These are phyloP conservation scores for Wickerhamomyces chaumierensis DNA, from an alignment of 805 yeast genomes.

Conservation along the genomic window DNA sequence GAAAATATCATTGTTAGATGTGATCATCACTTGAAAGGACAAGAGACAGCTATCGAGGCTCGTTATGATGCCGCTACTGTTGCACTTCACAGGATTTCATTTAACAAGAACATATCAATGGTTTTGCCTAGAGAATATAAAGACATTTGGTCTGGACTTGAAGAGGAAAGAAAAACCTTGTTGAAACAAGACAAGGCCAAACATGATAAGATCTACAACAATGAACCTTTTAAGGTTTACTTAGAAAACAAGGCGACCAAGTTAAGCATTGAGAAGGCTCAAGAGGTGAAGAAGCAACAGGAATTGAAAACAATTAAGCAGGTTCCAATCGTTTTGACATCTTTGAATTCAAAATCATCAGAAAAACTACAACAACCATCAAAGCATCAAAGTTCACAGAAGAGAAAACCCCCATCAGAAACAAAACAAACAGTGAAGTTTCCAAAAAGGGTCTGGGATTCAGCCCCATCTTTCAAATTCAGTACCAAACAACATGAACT, in stretches of 20 bases:
- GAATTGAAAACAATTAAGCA: slow-evolving; percentile 35
- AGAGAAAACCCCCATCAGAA: slow-evolving; percentile 1
- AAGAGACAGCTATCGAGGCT: slow-evolving; percentile 80
- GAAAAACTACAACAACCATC: slow-evolving; percentile 5
- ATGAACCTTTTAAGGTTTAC: slow-evolving; percentile 67
- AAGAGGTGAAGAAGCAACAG: slow-evolving; percentile 31
- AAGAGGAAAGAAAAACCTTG: slow-evolving; percentile 42
- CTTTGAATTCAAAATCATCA: slow-evolving; percentile 9
- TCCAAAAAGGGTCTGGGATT: slow-evolving; percentile 55
- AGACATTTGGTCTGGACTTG: slow-evolving; percentile 66
- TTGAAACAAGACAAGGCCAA: slow-evolving; percentile 31
- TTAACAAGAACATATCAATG: slow-evolving; percentile 76
- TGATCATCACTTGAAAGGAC: slow-evolving; percentile 43
- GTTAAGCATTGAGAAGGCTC: slow-evolving; percentile 31
- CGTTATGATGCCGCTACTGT: slow-evolving; percentile 86
- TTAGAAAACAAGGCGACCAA: slow-evolving; percentile 42
- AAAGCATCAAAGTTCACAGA: background rate
- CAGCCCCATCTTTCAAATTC: slow-evolving; percentile 58
- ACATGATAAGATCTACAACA: slow-evolving; percentile 44
- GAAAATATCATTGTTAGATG: slow-evolving; percentile 49
- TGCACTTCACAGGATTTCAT: slow-evolving; percentile 69
- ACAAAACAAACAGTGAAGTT: slow-evolving; percentile 16
- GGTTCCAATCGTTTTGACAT: slow-evolving; percentile 34
- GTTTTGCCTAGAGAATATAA: slow-evolving; percentile 78
- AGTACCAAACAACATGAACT: slow-evolving; percentile 48